A percentile compares a stretch with the other conserved stretches of the same genome.
Conservation (phyloP, 78 protist genomes). For the Dictyostelium citrinum region DNA sequence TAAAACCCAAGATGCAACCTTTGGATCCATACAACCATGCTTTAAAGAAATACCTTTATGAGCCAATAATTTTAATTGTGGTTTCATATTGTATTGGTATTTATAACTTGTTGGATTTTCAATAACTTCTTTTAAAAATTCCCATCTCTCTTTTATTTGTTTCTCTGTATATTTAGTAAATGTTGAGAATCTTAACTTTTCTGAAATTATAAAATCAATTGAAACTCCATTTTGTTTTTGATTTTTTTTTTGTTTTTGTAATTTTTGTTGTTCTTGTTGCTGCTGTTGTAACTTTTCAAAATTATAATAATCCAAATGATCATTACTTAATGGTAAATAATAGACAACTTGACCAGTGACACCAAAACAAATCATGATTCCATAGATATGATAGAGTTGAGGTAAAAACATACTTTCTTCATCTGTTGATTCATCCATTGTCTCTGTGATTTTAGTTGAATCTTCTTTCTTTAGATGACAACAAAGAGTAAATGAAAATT, state of each 20-base stretch:
- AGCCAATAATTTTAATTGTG: constrained; percentile 24
- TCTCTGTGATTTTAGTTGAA: not conserved
- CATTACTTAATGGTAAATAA: constrained; percentile 2
- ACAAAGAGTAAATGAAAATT: constrained; percentile 27
- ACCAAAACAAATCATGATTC: not conserved
- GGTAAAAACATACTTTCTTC: constrained; percentile 48
- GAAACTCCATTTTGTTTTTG: not conserved
- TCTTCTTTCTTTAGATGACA: not conserved
- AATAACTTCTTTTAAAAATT: not conserved
- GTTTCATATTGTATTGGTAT: constrained; percentile 29
- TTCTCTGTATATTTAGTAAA: not conserved
- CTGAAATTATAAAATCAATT: not conserved
- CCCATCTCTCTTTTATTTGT: not conserved
- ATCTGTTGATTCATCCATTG: constrained; percentile 2
- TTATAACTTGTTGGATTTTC: constrained; percentile 40
- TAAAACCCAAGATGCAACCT: constrained; percentile 34
- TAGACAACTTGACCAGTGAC: not conserved
- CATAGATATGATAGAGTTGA: not conserved
- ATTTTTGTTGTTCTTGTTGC: not conserved
- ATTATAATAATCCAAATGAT: not conserved
- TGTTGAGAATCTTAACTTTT: not conserved
- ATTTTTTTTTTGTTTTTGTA: not conserved
- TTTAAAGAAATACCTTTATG: not conserved
- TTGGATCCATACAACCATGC: constrained; percentile 40
- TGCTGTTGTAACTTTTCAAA: not conserved